Base-by-base conservation (phyloP, 345 rosid genomes). In the Sisymbrium altissimum region DNA sequence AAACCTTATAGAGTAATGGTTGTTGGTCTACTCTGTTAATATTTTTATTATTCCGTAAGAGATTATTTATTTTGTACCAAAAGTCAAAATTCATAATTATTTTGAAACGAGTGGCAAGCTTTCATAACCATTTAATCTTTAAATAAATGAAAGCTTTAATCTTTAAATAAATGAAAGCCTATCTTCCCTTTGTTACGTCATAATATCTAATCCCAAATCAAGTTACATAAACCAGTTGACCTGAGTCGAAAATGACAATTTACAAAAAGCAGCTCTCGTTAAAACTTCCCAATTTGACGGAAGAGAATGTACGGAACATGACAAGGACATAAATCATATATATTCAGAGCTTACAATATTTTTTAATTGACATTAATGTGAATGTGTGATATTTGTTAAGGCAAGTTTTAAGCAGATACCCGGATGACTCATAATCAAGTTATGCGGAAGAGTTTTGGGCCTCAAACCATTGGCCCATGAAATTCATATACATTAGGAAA, bases 191-290 rank as follows among this genome's bases (percentile, higher is more conserved):
- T 72, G 53, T 23, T 50, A 17, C 4, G 14, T 46, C 71, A 23
- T 45, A 43, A 44, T 35, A n/a, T 54, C 30, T 45, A 63, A 32
- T 54, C 14, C 10, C 56, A 72, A 53, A 72, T 64, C 64, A 53
- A 41, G 55, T 53, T 43, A 49, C 57, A 73, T 55, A 41, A 54
- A 63, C 39, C 15, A 56, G 70, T 66, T 74, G 78, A 73, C 72
- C 50, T 56, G 2, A 17, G 33, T 45, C 25, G 57, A 43, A 65
- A 54, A 10, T 46, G 58, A 44, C 21, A 9, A 55, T 55, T 44
- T 55, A 55, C 21, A 4, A 17, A 43, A 21, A 44, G 0, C 3
- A 53, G 46, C 64, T 14, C 61, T 49, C 41, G 27, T 25, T 11
- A 21, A 23, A 46, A 23, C 9, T 29, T 40, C 50, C n/a, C 27